These are phyloP conservation scores for Oxyria digyna DNA, from an alignment of 148 eudicot species.

Conservation along the genomic window DNA sequence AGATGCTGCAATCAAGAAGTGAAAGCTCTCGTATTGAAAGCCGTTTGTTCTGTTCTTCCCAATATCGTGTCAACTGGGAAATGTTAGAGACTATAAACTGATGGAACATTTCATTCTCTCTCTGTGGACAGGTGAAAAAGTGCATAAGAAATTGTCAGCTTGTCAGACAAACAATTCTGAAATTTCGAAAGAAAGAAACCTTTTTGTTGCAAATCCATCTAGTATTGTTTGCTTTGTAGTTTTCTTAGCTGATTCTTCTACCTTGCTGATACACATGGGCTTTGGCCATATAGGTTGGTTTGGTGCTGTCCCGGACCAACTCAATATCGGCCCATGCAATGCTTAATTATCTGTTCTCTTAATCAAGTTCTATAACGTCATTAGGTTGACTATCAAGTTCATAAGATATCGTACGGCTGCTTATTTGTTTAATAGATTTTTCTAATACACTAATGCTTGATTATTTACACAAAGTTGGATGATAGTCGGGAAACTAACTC, in stretches of 20 bases:
- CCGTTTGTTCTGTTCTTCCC: neutral
- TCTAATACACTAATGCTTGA: no score
- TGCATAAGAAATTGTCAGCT: conserved; percentile 2
- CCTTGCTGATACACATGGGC: neutral
- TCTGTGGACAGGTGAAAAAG: neutral
- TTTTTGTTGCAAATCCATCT: neutral
- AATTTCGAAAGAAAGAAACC: neutral
- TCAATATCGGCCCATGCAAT: neutral
- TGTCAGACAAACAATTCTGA: neutral
- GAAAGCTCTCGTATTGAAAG: neutral
- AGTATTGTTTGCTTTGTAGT: no score
- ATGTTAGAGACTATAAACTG: neutral
- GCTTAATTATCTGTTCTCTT: no score
- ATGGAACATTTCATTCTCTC: neutral
- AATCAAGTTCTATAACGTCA: no score
- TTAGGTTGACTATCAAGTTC: no score
- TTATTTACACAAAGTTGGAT: no score
- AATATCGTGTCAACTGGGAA: neutral
- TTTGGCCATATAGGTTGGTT: neutral
- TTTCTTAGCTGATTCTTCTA: no score
- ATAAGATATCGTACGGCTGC: no score
- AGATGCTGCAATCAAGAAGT: conserved; percentile 20
- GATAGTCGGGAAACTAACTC: no score
- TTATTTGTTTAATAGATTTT: no score
- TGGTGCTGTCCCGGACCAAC: neutral